phyloP scores from a whole-genome alignment of 2,329 filamentous ascomycete species.

The Periglandula ipomoeae region DNA sequence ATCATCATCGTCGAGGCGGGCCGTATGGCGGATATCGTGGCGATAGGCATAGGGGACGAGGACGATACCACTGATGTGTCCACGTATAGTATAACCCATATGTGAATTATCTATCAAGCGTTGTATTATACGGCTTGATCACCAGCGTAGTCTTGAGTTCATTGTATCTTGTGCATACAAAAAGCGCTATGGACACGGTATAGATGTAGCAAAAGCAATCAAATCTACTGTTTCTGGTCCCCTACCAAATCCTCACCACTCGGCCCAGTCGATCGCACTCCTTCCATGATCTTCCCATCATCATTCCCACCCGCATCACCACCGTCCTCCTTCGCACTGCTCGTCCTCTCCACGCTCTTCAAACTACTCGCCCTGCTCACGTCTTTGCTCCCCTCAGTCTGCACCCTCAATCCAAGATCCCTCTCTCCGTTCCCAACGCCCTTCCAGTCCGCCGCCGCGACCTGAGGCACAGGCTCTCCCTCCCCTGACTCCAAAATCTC shows the following conservation, averaged over 20 bases:
- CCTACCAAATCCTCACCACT: conserved; percentile 23
- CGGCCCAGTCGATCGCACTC: conserved; percentile 28
- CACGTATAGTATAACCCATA: not conserved
- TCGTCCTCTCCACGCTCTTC: conserved; percentile 21
- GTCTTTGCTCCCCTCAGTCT: conserved; percentile 54
- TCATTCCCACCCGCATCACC: conserved; percentile 10
- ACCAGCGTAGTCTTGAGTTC: too few species aligned
- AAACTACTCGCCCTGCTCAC: conserved; percentile 68
- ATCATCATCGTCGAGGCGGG: conserved; percentile 18
- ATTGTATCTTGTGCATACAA: too few species aligned
- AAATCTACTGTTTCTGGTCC: conserved; percentile 4
- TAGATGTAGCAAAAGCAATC: not conserved
- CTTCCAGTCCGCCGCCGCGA: conserved; percentile 65
- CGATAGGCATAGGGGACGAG: conserved; percentile 24
- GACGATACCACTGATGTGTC: conserved; percentile 21
- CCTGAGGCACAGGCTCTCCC: conserved; percentile 62
- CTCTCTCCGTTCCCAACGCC: conserved; percentile 43
- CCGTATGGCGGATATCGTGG: conserved; percentile 26
- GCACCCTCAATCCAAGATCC: conserved; percentile 58
- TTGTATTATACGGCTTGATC: too few species aligned
- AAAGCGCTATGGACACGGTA: too few species aligned
- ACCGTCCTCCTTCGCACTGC: conserved; percentile 6
- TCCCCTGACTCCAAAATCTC: conserved; percentile 52
- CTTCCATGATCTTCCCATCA: conserved; percentile 15
- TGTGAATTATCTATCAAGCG: not conserved